Evolutionary conservation across 129 eudicot genomes (phyloP), one percentile per base, ranked within the genome.

Genomic region (Saussurea involucrata): DNA sequence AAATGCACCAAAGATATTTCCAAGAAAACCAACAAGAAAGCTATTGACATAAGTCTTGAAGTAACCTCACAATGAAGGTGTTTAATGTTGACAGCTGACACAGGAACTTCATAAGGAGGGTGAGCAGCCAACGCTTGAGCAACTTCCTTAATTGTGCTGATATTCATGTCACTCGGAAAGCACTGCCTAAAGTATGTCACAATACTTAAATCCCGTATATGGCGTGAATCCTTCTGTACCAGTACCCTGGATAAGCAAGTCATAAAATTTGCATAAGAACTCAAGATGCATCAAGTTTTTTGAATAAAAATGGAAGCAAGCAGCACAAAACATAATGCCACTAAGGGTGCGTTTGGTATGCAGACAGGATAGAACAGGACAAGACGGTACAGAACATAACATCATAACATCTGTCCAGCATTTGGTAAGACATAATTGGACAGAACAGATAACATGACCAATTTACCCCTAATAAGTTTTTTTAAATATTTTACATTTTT

Each of bases 161-260:
- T 71, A 73, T 34, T 68, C 85, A 80, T 73, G 72, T 92, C 87
- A 82, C 84, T 77, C 0, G 90, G 81, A 68, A 95, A 86, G 80
- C 97, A 92, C 74, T 92, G 96, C 83, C 85, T 86, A 79, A 95
- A 95, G 79, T 95, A 95, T 42, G 94, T 87, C 85, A 88, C 88
- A 17, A 92, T 67, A 46, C 90, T 94, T 69, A 82, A 64, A 82
- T 95, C 99, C 63, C 97, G 85, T 32, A 83, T 63, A 78, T 86
- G 92, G 20, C 81, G 90, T 76, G 95, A 87, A 85, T 92, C 95
- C 87, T 95, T 91, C 58, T 76, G 92, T 66, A 87, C 89, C 72
- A 85, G 77, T 60, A 87, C 76, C 84, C 99, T 95, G 72, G n/a
- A 80, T 83, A 85, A 9, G 46, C 34, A 58, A 68, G 4, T 32